These are phyloP conservation scores for Pseudopithomyces chartarum DNA, from an alignment of 2,329 filamentous ascomycete species.

Conservation along the genomic window DNA sequence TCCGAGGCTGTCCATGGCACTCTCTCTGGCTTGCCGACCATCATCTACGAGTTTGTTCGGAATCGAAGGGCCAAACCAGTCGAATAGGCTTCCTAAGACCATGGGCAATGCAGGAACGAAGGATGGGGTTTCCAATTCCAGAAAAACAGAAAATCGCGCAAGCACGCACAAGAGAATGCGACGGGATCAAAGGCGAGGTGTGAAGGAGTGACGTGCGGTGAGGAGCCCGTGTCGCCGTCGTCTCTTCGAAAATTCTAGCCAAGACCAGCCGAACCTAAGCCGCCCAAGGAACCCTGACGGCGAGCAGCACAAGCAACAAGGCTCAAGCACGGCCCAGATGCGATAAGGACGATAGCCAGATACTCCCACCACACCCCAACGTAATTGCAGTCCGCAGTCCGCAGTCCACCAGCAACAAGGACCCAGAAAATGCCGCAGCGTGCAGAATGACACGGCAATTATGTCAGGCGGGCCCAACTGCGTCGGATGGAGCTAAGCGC, in stretches of 20 bases:
- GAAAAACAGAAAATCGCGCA: background rate
- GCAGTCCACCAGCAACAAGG: background rate
- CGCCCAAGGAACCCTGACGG: conserved; percentile 14
- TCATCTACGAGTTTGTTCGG: conserved; percentile 44
- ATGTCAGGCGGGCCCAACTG: background rate
- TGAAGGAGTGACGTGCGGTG: conserved; percentile 28
- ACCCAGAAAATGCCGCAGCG: background rate
- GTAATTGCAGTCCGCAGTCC: background rate
- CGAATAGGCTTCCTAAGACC: conserved; percentile 57
- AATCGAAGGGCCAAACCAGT: conserved; percentile 49
- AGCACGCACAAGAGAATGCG: conserved; percentile 3
- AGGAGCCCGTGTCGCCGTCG: conserved; percentile 16
- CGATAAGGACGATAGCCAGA: background rate
- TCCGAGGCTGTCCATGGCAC: conserved; percentile 29
- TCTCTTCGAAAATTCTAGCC: conserved; percentile 35
- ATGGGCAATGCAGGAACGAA: conserved; percentile 43
- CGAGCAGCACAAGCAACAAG: conserved; percentile 22
- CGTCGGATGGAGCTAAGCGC: conserved; percentile 1
- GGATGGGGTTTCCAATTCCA: conserved; percentile 18
- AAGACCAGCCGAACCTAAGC: conserved; percentile 28
- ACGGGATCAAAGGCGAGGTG: conserved; percentile 3
- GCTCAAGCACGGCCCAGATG: conserved; percentile 17
- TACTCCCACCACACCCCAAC: background rate
- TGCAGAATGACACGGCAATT: background rate
- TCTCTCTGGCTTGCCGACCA: conserved; percentile 34